These are phyloP conservation scores for Sclerotinia trifoliorum DNA, from an alignment of 2,329 filamentous ascomycete genomes.

Conservation along the genomic window DNA sequence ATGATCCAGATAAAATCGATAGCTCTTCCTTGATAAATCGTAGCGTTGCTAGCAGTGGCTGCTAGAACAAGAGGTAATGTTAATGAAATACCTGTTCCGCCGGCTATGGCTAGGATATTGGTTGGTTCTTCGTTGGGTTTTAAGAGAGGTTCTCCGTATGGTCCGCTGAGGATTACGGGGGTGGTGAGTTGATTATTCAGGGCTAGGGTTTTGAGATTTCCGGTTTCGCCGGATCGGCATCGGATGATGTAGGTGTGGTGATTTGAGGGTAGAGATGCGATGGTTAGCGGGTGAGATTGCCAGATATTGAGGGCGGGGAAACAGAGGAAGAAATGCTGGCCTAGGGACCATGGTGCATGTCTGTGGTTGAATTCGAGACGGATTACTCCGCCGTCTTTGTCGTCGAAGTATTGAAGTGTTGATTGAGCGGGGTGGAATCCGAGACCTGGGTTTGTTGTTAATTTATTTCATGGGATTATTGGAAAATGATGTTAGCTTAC, in stretches of 20 bases:
- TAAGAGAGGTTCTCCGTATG: not conserved
- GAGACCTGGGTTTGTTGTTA: not conserved
- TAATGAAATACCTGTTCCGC: constrained; percentile 59
- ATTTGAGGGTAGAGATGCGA: constrained; percentile 68
- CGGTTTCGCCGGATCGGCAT: constrained; percentile 58
- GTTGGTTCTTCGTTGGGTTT: constrained; percentile 41
- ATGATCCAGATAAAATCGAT: constrained; percentile 67
- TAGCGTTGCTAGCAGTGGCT: constrained; percentile 40
- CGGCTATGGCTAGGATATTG: constrained; percentile 54
- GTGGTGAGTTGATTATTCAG: not conserved
- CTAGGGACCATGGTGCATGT: constrained; percentile 63
- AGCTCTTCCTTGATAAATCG: constrained; percentile 26
- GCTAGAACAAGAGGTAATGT: constrained; percentile 52
- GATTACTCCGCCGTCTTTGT: constrained; percentile 56
- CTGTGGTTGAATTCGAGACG: constrained; percentile 66
- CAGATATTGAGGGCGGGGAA: constrained; percentile 68
- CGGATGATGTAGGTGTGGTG: constrained; percentile 58
- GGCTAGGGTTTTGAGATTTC: constrained; percentile 38
- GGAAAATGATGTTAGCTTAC: constrained; percentile 23
- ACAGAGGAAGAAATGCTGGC: constrained; percentile 77
- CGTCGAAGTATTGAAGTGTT: constrained; percentile 5
- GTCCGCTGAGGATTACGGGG: constrained; percentile 14
- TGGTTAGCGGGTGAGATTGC: constrained; percentile 77
- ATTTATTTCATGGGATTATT: too few species aligned
- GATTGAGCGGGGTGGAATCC: constrained; percentile 19